Conservation (phyloP, 208 protist species). For the Leishmania braziliensis region DNA sequence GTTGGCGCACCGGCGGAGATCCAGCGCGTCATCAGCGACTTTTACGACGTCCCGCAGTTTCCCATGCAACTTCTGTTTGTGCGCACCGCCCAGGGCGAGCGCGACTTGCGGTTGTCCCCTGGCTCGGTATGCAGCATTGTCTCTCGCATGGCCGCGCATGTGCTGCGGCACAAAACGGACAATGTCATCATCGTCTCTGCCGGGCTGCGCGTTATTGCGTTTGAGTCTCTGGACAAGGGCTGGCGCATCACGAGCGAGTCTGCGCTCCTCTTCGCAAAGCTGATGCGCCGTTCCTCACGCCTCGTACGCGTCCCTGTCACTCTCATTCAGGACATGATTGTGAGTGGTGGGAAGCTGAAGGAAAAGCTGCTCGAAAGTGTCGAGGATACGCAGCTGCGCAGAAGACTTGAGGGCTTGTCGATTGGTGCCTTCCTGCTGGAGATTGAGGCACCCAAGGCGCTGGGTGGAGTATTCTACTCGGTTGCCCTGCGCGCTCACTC, state of each 20-base stretch:
- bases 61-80: constrained; percentile 63
- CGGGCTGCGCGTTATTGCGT: constrained; percentile 74
- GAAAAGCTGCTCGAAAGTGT: constrained; percentile 57
- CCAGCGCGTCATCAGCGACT: constrained; percentile 39
- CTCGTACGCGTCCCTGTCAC: constrained; percentile 51
- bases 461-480: constrained; percentile 53
- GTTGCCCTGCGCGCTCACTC: constrained; percentile 71
- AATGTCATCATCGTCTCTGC: constrained; percentile 72
- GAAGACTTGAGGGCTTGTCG: constrained; percentile 44
- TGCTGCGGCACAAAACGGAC: constrained; percentile 72
- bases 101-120: constrained; percentile 54
- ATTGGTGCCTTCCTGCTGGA: constrained; percentile 64
- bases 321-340: constrained; percentile 58
- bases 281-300: constrained; percentile 63
- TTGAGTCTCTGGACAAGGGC: constrained; percentile 64
- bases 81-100: constrained; percentile 69
- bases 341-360: constrained; percentile 65
- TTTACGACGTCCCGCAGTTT: constrained; percentile 59
- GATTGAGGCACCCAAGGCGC: constrained; percentile 43
- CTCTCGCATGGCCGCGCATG: constrained; percentile 44
- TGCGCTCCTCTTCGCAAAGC: constrained; percentile 64
- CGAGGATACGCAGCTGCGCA: constrained; percentile 46
- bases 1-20: constrained; percentile 53
- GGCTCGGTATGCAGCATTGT: constrained; percentile 72
- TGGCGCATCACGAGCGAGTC: constrained; percentile 83